These are phyloP conservation scores for Albugo candida DNA, from an alignment of 352 stramenopile genomes.

Conservation along the genomic window DNA sequence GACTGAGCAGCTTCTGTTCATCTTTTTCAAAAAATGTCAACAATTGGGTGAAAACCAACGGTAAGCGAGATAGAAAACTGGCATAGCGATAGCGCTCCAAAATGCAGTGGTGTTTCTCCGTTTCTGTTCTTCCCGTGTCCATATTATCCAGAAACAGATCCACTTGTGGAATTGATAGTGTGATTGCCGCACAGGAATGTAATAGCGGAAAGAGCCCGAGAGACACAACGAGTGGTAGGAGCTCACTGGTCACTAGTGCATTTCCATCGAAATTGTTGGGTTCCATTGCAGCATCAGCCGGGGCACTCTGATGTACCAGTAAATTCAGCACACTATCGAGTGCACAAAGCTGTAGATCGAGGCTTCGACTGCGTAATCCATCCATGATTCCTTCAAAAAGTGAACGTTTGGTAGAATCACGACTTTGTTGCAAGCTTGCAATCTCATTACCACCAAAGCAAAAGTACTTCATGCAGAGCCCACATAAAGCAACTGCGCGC, in stretches of 20 bases:
- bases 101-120: no score
- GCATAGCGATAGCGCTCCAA: constrained; percentile 6
- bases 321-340: constrained; percentile 61
- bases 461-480: constrained; percentile 41
- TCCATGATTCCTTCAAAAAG: constrained; percentile 40
- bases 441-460: constrained; percentile 56
- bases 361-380: constrained; percentile 37
- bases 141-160: no score
- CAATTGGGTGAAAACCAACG: constrained; percentile 75
- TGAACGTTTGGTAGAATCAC: constrained; percentile 17
- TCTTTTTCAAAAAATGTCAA: constrained; percentile 47
- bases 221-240: constrained; percentile 41
- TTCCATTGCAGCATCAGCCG: constrained; percentile 3
- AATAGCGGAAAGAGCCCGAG: constrained; percentile 60
- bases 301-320: constrained; percentile 17
- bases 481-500: constrained; percentile 1
- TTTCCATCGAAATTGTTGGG: constrained; percentile 8
- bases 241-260: constrained; percentile 13
- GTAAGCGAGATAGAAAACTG: constrained; percentile 39
- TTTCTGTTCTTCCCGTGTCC: no score
- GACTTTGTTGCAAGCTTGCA: constrained; percentile 30
- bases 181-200: constrained; percentile 28
- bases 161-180: constrained; percentile 7
- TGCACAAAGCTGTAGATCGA: constrained; percentile 43
- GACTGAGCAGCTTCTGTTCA: constrained; percentile 35